A percentile compares a stretch with the other conserved stretches of the same genome.
phyloP scores from a whole-genome alignment of 495 filamentous ascomycete genomes.

The Glonium stellatum region DNA sequence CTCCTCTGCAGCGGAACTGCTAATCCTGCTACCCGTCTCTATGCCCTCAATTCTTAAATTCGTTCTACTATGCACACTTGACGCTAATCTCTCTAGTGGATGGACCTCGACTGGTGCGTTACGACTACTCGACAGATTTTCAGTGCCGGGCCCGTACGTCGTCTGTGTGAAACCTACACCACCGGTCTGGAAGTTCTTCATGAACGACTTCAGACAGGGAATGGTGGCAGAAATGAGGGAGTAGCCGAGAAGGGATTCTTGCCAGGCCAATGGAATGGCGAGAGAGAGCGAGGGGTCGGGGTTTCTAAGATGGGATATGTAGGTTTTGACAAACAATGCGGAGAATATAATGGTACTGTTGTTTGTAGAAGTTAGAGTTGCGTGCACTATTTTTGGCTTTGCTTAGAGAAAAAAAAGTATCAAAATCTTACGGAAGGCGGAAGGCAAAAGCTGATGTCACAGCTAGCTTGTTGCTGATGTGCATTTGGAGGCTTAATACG shows the following conservation, averaged over 20 bases:
- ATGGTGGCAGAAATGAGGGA: conserved; percentile 9
- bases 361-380: not conserved
- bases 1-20: no score
- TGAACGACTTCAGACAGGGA: conserved; percentile 9
- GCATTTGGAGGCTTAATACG: conserved; percentile 4
- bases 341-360: not conserved
- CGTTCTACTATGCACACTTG: no score
- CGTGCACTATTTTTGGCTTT: no score
- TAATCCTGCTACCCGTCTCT: no score
- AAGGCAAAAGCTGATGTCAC: conserved; percentile 7
- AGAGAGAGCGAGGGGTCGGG: not conserved
- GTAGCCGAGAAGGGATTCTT: conserved; percentile 1
- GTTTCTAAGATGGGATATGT: not conserved
- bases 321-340: no score
- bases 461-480: not conserved
- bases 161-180: not conserved
- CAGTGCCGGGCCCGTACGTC: not conserved
- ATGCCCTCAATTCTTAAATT: no score
- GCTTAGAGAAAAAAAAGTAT: not conserved
- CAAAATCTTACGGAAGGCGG: conserved; percentile 3
- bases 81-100: no score
- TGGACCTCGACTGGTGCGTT: no score
- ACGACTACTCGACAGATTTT: no score
- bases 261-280: not conserved
- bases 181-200: conserved; percentile 8